Evolutionary conservation across 106 monocot species (phyloP), one percentile per base, ranked within the genome.

Genomic region (Narthecium ossifragum): DNA sequence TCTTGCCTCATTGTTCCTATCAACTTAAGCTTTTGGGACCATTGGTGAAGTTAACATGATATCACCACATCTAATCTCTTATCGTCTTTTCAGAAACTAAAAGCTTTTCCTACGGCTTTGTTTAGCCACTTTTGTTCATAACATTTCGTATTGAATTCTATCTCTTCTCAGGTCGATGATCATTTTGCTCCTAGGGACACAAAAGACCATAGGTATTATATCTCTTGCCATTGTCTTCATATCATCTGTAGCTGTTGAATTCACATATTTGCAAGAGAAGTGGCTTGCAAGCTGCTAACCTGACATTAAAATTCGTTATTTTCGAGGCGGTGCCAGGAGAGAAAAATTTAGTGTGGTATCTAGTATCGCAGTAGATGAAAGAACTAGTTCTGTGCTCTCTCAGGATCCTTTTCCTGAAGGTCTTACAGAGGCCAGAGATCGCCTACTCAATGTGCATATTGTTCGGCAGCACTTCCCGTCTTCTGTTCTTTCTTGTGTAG

Each of bases 381-480:
- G n/a, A n/a, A n/a, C n/a, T n/a, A n/a, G 30, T 26, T 28, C 8
- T 14, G 14, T 30, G 26, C 47, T 40, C 46, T 34, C 31, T 53
- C 51, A 64, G 34, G 22, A 43, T 8, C 0, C 26, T 8, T 66
- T 39, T 26, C 48, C 48, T 22, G 32, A 36, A 37, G 29, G n/a
- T 30, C 26, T 30, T 46, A 43, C 33, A 34, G 48, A 26, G 11
- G 26, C 45, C 26, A 65, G 38, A 33, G 29, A 53, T 60, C 41
- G 31, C 69, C 33, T 51, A 18, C 52, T 70, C 31, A 56, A 53
- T 48, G 67, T 73, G 27, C 53, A 64, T 47, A 52, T 36, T 48
- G 89, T 90, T 43, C 58, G 73, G 51, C 75, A 85, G 24, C 75
- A 70, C 30, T 76, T 56, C 55, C 72, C 88, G 8, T 78, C 80